Conservation (phyloP, 306 rosid species). For the Cucumis hystrix region DNA sequence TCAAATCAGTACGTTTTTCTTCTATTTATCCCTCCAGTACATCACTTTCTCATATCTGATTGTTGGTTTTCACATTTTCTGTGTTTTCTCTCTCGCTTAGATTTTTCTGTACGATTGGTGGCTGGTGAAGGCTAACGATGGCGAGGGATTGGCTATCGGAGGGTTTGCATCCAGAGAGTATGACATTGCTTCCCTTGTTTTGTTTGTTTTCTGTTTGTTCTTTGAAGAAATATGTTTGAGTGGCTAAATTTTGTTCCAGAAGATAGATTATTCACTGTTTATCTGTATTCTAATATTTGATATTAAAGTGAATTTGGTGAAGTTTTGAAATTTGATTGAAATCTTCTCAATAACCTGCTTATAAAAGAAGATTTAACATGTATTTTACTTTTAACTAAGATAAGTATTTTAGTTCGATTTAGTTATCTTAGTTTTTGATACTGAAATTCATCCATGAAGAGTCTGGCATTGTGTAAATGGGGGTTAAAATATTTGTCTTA, state of each 20-base stretch:
- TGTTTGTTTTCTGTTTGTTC: neutral
- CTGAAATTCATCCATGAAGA: neutral
- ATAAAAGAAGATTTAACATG: neutral
- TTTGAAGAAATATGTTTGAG: neutral
- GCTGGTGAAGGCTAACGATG: slow-evolving; percentile 16
- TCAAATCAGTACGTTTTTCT: slow-evolving; percentile 12
- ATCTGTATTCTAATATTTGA: neutral
- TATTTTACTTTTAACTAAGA: neutral
- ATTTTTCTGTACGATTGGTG: slow-evolving; percentile 31
- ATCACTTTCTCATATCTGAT: neutral
- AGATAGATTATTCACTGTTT: neutral
- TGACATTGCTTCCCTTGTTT: neutral
- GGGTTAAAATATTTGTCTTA: no score
- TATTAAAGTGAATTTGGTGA: neutral
- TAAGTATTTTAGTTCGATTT: neutral
- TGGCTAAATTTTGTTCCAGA: neutral
- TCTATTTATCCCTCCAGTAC: neutral
- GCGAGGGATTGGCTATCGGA: slow-evolving; percentile 23
- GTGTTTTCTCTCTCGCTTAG: neutral
- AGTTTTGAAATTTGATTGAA: neutral
- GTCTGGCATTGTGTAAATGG: neutral
- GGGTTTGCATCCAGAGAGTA: slow-evolving; percentile 24
- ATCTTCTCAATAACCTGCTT: neutral
- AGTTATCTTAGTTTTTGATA: neutral
- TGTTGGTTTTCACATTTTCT: neutral